Evolutionary conservation across 1,139 yeast genomes (phyloP), one percentile per base, ranked within the genome.

Genomic region (Barnettozyma hawaiiensis): DNA sequence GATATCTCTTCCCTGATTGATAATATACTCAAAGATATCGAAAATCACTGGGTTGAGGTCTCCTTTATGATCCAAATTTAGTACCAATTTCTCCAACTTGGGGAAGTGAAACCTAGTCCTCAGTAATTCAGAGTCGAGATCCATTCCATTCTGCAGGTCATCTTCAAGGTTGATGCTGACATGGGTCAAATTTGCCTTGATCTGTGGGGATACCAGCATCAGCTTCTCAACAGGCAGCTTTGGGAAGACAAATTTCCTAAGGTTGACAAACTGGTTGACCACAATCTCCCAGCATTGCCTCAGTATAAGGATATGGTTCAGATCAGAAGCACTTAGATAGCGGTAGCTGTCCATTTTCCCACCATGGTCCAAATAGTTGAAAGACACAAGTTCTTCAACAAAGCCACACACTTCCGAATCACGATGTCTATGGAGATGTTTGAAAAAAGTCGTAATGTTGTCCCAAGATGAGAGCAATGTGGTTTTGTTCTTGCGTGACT

Each of bases 391-490:
- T 7, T 49, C 50, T 21, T 55, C 54, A 14, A 55, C 42, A 27
- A 46, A 51, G 8, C 35, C 8, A 16, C 48, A 27, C 14, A 41
- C 24, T 19, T 40, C 27, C 20, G 36, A 22, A 18, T 35, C 27
- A 22, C 45, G 19, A 20, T 42, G 38, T 2, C 35, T 12, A 20
- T 37, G 39, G 8, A 43, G 20, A 38, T 49, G 49, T 19, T 41
- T 45, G 39, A 53, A 50, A 31, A 55, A 47, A 11, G 19, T 9
- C 5, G 48, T 27, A 16, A 55, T 55, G n/a, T 29, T 45, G 7
- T 43, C 36, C 55, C 57, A 55, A 7, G 58, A 54, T 2, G 56
- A 50, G 19, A 55, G 31, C 3, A 55, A 24, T 1, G 58, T 46
- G 9, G 40, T 31, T 14, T 47, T 52, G 8, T 44, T 41, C 12